Evolutionary conservation across 129 eudicot genomes (phyloP).

Genomic region (Pulicaria dysenterica): DNA sequence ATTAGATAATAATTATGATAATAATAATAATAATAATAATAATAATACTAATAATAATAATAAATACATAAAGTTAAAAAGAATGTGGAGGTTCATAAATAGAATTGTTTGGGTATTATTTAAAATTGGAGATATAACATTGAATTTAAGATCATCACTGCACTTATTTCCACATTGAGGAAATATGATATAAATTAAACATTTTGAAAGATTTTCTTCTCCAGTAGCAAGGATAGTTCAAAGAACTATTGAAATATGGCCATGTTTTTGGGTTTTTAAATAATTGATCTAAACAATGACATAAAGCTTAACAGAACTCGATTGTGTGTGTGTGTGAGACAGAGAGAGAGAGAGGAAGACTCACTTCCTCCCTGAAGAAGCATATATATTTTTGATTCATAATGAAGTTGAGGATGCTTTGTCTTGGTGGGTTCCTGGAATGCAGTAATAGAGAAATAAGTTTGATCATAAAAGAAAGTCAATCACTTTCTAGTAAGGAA

Average conservation of each 20-base stretch:
- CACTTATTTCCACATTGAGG: neutral
- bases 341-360: slow-evolving; percentile 32
- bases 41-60: no score
- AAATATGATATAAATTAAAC: neutral
- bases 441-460: slow-evolving; percentile 1
- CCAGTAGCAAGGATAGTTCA: neutral
- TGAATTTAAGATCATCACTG: neutral
- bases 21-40: no score
- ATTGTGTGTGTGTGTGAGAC: no score
- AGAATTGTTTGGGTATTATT: neutral
- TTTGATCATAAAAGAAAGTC: neutral
- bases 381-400: slow-evolving; percentile 80
- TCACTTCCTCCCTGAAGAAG: slow-evolving; percentile 88
- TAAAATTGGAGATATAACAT: neutral
- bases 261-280: neutral
- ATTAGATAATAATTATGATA: neutral
- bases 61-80: neutral
- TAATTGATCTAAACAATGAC: neutral
- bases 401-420: slow-evolving; percentile 81
- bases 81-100: neutral
- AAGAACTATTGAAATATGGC: neutral
- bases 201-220: neutral
- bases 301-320: neutral
- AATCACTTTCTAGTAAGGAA: neutral
- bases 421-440: slow-evolving; percentile 80